Evolutionary conservation across 2,329 filamentous ascomycete species (phyloP).

Genomic region (Elsinoe necatrix): DNA sequence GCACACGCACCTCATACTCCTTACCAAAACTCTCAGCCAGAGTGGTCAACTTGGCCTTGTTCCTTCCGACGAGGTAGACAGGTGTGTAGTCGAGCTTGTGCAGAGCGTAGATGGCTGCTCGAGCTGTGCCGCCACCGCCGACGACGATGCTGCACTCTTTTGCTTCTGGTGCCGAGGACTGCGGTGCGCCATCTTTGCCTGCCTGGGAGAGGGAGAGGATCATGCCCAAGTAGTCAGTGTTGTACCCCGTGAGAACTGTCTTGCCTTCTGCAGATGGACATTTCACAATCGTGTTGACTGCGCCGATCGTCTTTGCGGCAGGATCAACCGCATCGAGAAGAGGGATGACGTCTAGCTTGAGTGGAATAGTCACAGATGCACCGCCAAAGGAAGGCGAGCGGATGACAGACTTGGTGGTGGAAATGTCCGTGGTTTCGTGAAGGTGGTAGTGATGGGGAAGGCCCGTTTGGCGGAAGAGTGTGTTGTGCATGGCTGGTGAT

Average conservation of each 20-base stretch:
- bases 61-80: slow-evolving; percentile 80
- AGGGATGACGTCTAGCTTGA: slow-evolving; percentile 81
- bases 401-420: slow-evolving; percentile 57
- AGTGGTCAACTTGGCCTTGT: slow-evolving; percentile 55
- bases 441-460: slow-evolving; percentile 75
- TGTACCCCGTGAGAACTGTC: slow-evolving; percentile 63
- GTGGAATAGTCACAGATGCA: slow-evolving; percentile 87
- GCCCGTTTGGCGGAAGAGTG: slow-evolving; percentile 65
- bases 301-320: slow-evolving; percentile 75
- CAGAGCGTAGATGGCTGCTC: slow-evolving; percentile 83
- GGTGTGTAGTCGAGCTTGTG: slow-evolving; percentile 74
- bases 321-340: slow-evolving; percentile 71
- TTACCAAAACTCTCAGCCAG: slow-evolving; percentile 65
- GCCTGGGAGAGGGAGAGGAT: slow-evolving; percentile 64
- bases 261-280: slow-evolving; percentile 31
- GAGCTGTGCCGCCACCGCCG: slow-evolving; percentile 83
- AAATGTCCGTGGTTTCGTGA: slow-evolving; percentile 61
- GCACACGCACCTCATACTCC: slow-evolving; percentile 60
- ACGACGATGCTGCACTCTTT: slow-evolving; percentile 60
- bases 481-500: slow-evolving; percentile 84
- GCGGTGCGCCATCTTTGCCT: slow-evolving; percentile 44
- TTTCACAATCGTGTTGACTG: slow-evolving; percentile 87
- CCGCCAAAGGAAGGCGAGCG: slow-evolving; percentile 72
- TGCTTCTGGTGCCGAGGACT: slow-evolving; percentile 19
- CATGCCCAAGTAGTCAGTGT: slow-evolving; percentile 96